Evolutionary conservation across 2,329 filamentous ascomycete genomes (phyloP).

Genomic region (Talaromyces rugulosus): DNA sequence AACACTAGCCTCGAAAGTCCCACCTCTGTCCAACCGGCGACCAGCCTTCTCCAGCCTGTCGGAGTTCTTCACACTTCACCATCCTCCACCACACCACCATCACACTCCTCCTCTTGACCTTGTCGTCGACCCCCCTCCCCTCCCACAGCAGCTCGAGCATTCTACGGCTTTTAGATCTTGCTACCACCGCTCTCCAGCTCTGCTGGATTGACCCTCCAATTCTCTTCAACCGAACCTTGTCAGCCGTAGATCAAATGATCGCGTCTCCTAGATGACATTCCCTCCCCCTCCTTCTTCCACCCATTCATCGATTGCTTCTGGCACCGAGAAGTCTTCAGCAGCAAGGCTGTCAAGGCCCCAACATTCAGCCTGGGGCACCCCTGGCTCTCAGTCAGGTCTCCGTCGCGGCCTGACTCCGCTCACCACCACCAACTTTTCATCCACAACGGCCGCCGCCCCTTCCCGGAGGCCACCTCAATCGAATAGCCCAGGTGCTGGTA

Average conservation of each 20-base stretch:
- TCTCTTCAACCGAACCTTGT: slow-evolving; percentile 16
- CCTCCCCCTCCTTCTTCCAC: slow-evolving; percentile 49
- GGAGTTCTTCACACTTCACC: slow-evolving; percentile 10
- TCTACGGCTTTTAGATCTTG: not conserved
- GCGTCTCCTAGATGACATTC: slow-evolving; percentile 55
- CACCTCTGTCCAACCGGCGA: not conserved
- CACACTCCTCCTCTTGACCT: not conserved
- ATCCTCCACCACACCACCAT: not conserved
- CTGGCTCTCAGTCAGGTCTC: slow-evolving; percentile 51
- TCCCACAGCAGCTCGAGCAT: not conserved
- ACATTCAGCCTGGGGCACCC: slow-evolving; percentile 55
- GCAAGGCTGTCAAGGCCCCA: slow-evolving; percentile 42
- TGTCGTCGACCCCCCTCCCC: not conserved
- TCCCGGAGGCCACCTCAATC: slow-evolving; percentile 43
- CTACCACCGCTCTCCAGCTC: slow-evolving; percentile 2
- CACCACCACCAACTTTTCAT: slow-evolving; percentile 48
- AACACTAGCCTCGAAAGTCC: not conserved
- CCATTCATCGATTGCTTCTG: slow-evolving; percentile 50
- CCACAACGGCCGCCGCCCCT: slow-evolving; percentile 37
- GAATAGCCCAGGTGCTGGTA: slow-evolving; percentile 47
- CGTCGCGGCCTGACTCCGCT: slow-evolving; percentile 57
- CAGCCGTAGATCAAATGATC: slow-evolving; percentile 45
- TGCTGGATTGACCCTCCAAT: slow-evolving; percentile 8
- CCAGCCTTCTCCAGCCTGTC: slow-evolving; percentile 9
- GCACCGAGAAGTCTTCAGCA: slow-evolving; percentile 45